Evolutionary conservation across 2,329 filamentous ascomycete species (phyloP).

Genomic region (Domatiomyces catenatus): DNA sequence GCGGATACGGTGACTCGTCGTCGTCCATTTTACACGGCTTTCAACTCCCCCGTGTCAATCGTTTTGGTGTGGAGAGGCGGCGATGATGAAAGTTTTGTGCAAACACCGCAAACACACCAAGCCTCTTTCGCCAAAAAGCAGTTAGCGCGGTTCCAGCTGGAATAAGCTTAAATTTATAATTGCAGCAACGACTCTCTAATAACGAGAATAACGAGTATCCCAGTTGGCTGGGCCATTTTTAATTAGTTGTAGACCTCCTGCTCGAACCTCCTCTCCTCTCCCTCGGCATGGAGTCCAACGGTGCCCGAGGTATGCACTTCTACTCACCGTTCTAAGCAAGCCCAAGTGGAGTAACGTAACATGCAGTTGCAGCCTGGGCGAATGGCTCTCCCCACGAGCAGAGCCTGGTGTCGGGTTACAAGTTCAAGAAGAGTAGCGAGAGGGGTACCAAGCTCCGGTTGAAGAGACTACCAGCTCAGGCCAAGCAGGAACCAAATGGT

Average conservation of each 20-base stretch:
- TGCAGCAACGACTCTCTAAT: too few relatives aligned
- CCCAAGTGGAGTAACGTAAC: not conserved
- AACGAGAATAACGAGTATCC: too few relatives aligned
- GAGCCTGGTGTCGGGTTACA: slow-evolving; percentile 31
- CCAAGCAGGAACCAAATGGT: slow-evolving; percentile 23
- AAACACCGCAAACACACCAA: too few relatives aligned
- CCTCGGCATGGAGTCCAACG: not conserved
- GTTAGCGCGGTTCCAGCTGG: too few relatives aligned
- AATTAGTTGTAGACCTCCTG: too few relatives aligned
- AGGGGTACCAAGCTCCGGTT: slow-evolving; percentile 31
- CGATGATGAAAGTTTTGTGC: too few relatives aligned
- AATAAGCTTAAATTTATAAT: too few relatives aligned
- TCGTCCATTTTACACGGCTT: not conserved
- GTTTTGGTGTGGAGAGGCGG: too few relatives aligned
- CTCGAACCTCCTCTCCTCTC: too few relatives aligned
- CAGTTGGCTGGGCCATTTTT: too few relatives aligned
- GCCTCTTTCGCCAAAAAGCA: too few relatives aligned
- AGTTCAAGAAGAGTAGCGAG: slow-evolving; percentile 29
- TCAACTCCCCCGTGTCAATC: too few relatives aligned
- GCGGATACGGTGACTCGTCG: slow-evolving; percentile 1
- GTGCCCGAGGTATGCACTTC: not conserved
- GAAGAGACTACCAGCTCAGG: slow-evolving; percentile 24
- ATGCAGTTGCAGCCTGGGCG: not conserved
- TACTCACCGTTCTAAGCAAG: not conserved
- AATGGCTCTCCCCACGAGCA: slow-evolving; percentile 8